Conservation (phyloP, 441 rosid genomes). For the Jatropha podagrica region DNA sequence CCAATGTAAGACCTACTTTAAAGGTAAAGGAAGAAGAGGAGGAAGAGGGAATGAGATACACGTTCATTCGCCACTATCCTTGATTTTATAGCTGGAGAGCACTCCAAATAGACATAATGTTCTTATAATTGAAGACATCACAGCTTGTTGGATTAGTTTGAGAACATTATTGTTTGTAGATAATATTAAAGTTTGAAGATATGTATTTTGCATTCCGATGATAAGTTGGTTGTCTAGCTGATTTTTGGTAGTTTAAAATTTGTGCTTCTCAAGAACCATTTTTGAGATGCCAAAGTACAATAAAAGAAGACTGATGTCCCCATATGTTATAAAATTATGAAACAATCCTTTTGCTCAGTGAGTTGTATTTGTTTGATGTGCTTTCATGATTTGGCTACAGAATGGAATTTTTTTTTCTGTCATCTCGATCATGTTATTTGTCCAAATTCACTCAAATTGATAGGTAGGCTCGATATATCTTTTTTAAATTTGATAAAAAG, state of each 20-base stretch:
- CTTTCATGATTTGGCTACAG: slow-evolving; percentile 17
- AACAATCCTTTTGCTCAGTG: slow-evolving; percentile 18
- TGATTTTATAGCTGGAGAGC: neutral
- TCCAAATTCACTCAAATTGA: slow-evolving; percentile 19
- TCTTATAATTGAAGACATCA: slow-evolving; percentile 7
- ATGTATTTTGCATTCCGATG: neutral
- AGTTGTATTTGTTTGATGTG: slow-evolving; percentile 27
- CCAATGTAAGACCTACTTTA: neutral
- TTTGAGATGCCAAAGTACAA: neutral
- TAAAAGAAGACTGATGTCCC: slow-evolving; percentile 14
- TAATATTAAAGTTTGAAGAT: slow-evolving; percentile 13
- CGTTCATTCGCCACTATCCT: neutral
- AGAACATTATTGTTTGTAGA: slow-evolving; percentile 8
- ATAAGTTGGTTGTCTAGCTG: neutral
- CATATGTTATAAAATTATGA: slow-evolving; percentile 4
- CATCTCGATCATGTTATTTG: slow-evolving; percentile 11
- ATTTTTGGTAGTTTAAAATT: neutral
- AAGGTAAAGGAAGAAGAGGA: neutral
- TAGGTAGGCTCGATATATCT: slow-evolving; percentile 17
- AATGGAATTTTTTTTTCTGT: slow-evolving; percentile 18
- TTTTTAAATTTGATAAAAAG: neutral
- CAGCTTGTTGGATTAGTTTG: neutral
- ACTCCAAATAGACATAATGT: slow-evolving; percentile 4
- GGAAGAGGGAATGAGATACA: neutral
- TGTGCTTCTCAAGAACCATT: neutral